phyloP scores from a whole-genome alignment of 2,329 filamentous ascomycete species.

The Fusarium circinatum region DNA sequence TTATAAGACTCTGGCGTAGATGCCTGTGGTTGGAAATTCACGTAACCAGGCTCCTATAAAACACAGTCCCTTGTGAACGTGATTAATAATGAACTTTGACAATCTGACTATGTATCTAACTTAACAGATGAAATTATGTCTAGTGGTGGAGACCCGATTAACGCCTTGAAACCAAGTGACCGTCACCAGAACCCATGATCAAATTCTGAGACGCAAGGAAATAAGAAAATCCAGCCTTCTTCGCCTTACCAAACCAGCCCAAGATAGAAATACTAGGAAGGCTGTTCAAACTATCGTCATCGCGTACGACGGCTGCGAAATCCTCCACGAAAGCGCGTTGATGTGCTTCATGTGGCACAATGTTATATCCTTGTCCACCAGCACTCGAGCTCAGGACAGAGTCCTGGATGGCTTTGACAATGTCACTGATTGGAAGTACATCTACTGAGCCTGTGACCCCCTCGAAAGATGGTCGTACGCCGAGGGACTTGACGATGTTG shows the following conservation, averaged over 20 bases:
- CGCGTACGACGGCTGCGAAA: background rate
- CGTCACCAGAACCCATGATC: background rate
- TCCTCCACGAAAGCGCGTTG: background rate
- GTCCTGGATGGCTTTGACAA: fast-evolving
- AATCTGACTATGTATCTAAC: background rate
- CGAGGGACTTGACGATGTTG: fast-evolving
- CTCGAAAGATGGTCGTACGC: background rate
- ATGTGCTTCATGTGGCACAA: background rate
- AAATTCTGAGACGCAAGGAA: background rate
- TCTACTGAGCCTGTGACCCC: background rate
- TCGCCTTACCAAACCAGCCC: background rate
- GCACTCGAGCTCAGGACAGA: background rate
- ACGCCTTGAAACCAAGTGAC: background rate
- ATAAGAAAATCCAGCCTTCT: background rate
- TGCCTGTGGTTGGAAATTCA: fast-evolving
- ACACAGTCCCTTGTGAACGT: fast-evolving
- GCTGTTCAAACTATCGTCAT: background rate
- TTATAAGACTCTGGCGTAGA: too few relatives aligned
- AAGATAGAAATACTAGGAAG: background rate
- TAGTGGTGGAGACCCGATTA: background rate
- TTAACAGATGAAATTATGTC: background rate
- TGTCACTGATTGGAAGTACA: background rate
- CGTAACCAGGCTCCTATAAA: too few relatives aligned
- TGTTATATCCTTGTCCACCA: background rate
- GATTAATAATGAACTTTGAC: fast-evolving